Evolutionary conservation across 176 grass and related monocot species (phyloP), one percentile per base, ranked within the genome.

Genomic region (Phoenix dactylifera): DNA sequence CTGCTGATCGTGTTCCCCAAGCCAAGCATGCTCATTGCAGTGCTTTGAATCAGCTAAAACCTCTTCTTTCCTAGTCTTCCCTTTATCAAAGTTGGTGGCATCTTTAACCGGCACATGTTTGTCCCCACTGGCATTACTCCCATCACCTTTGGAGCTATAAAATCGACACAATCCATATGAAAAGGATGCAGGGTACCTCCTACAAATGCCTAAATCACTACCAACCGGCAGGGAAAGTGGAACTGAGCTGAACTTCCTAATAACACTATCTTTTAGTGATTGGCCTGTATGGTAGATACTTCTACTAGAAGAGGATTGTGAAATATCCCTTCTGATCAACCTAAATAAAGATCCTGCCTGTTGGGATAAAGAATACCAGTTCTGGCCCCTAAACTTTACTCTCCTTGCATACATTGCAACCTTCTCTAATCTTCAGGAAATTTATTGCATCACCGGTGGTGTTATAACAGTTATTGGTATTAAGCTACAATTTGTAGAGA

Each of bases 1-100:
- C 73, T 80, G 87, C 67, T 97, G 87, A 51, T 97, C 92, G n/a
- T 67, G 82, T 78, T 97, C 84, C n/a, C 87, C 84, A 49, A 97
- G 78, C 72, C 83, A 64, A 49, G 87, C 87, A 80, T 97, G 92
- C 62, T 91, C 87, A 69, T 79, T 80, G 71, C 68, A 68, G 53
- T 61, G 67, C 55, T 55, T 74, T 61, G 63, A 57, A 24, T 72
- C 73, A 54, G 51, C 24, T 66, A 63, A 44, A 3, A 22, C 1
- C 44, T 56, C 52, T 48, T 76, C 61, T 58, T 72, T 76, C 7
- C 29, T 28, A n/a, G 15, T 22, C 23, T 71, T 72, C 4, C 54
- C 64, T 65, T 72, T 72, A 26, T 72, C 66, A n/a, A 22, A 63
- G 19, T 23, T 53, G 6, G 60, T 67, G 24, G n/a, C 79, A 32